Evolutionary conservation across 352 stramenopile genomes (phyloP), one percentile per base, ranked within the genome.

Genomic region (Blastocystis sp.): DNA sequence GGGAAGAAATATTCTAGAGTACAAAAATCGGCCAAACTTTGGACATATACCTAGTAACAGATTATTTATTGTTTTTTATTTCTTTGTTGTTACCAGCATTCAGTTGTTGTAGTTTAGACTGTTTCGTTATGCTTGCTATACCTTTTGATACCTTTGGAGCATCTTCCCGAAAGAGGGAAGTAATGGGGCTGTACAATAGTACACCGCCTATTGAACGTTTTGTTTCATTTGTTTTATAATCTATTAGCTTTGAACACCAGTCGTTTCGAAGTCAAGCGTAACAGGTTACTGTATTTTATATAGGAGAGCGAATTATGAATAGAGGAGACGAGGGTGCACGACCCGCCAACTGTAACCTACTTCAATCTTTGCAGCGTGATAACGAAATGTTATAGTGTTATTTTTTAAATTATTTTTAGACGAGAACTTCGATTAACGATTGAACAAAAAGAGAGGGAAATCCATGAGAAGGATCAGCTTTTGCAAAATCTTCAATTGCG

Each of bases 401-500:
- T 6, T 43, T 39, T 69, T n/a, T 13, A 24, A 24, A 7, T 85
- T 18, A 85, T 50, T 0, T 47, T 9, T 85, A 85, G 73, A 24
- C 26, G 34, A 24, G 53, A 68, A 30, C 18, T 85, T n/a, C 13
- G 16, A 11, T 45, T 68, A 30, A 34, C 11, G 37, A 20, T 85
- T 30, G 73, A 85, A 30, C 59, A 54, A 53, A 85, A 85, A 53
- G 73, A 85, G 26, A 65, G 26, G n/a, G 73, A 85, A 45, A 24
- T 85, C n/a, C 73, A 50, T 43, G 54, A 69, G 47, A 66, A 65
- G 26, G n/a, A 39, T 6, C 37, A 47, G 8, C 26, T 66, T 50
- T 69, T 85, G 26, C 73, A 85, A 30, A 24, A 69, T 16, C 53
- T 85, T 2, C 73, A 85, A 53, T 24, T n/a, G 13, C 45, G 68